Percentiles rank a stretch among this genome's conserved stretches.
Evolutionary conservation across 2,329 filamentous ascomycete genomes (phyloP).

Genomic region (Penicillium italicum): DNA sequence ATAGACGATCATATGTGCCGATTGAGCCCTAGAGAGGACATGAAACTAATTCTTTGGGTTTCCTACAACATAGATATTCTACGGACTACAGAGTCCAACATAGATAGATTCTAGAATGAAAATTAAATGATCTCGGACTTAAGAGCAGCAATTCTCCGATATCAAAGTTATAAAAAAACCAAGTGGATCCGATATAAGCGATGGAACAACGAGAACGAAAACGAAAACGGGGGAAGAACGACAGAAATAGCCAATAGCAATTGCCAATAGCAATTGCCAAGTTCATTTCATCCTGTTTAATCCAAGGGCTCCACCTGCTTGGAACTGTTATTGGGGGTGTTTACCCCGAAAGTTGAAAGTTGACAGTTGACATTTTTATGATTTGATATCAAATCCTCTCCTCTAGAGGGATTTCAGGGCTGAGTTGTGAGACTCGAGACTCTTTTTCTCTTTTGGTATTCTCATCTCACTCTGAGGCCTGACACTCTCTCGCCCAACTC

Average conservation of each 20-base stretch:
- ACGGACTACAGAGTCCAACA: too few relatives aligned
- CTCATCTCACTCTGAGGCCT: background rate
- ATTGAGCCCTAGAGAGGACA: background rate
- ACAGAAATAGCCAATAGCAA: slow-evolving; percentile 17
- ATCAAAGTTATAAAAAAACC: slow-evolving; percentile 1
- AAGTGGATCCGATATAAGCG: slow-evolving; percentile 18
- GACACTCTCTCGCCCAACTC: background rate
- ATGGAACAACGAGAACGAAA: slow-evolving; percentile 9
- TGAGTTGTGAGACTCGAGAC: background rate
- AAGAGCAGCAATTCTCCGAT: slow-evolving; percentile 1
- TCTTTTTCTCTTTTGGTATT: background rate
- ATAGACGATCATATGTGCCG: background rate
- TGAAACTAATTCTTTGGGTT: too few relatives aligned
- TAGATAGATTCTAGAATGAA: too few relatives aligned
- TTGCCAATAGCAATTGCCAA: background rate
- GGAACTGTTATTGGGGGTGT: too few relatives aligned
- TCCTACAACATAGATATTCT: too few relatives aligned
- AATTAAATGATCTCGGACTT: too few relatives aligned
- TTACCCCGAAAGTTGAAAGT: too few relatives aligned
- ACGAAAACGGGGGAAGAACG: slow-evolving; percentile 25
- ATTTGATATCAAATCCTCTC: background rate
- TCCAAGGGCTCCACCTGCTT: background rate
- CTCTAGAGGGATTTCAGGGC: background rate
- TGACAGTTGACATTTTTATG: too few relatives aligned
- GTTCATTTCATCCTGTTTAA: background rate